Percentiles rank a stretch among this genome's conserved stretches.
Conservation (phyloP, 306 rosid genomes). For the Citrullus colocynthis region DNA sequence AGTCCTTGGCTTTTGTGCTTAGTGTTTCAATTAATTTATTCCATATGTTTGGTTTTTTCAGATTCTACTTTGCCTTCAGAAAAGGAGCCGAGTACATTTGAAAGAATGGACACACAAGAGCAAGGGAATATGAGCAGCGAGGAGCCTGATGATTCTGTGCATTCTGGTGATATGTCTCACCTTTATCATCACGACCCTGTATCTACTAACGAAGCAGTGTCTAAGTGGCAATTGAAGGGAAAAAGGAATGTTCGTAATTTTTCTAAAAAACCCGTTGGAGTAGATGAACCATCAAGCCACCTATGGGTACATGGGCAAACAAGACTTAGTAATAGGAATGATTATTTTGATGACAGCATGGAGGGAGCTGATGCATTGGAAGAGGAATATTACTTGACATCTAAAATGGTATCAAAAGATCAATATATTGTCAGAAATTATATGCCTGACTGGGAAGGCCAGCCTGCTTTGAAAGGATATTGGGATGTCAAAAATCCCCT, state of each 20-base stretch:
- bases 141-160: conserved; percentile 51
- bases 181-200: conserved; percentile 41
- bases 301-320: conserved; percentile 17
- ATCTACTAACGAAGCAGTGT: conserved; percentile 59
- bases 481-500: conserved; percentile 44
- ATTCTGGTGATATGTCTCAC: conserved; percentile 62
- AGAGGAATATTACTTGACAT: conserved; percentile 36
- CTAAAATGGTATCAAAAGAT: conserved; percentile 34
- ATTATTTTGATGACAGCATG: conserved; percentile 24
- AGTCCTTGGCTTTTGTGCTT: not conserved
- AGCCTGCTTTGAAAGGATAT: conserved; percentile 41
- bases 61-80: conserved; percentile 35
- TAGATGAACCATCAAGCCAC: conserved; percentile 37
- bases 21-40: not conserved
- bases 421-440: conserved; percentile 25
- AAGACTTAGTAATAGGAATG: conserved; percentile 16
- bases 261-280: conserved; percentile 44
- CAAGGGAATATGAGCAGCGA: conserved; percentile 56
- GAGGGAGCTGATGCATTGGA: conserved; percentile 40
- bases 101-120: conserved; percentile 38
- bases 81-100: conserved; percentile 31
- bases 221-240: conserved; percentile 93
- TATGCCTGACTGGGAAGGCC: conserved; percentile 58
- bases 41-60: conserved; percentile 2
- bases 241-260: conserved; percentile 79